phyloP scores from a whole-genome alignment of 768 basidiomycete species.

The Suillus variegatus region DNA sequence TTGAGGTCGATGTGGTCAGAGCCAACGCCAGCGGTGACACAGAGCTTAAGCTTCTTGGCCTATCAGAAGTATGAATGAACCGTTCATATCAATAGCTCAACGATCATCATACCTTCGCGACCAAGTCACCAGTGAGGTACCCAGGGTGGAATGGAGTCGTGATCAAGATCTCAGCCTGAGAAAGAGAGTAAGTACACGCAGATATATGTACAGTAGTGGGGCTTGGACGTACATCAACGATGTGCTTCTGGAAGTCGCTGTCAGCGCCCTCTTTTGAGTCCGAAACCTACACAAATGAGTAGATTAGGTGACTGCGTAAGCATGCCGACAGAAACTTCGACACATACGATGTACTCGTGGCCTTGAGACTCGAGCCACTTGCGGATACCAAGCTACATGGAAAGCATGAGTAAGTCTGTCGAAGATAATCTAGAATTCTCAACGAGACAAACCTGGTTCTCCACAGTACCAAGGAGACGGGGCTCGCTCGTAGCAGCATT shows the following conservation, averaged over 20 bases:
- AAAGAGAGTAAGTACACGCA: conserved; percentile 15
- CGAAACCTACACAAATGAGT: conserved; percentile 50
- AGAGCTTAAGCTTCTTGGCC: conserved; percentile 89
- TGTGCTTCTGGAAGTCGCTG: conserved; percentile 81
- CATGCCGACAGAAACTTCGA: not conserved
- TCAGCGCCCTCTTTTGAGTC: conserved; percentile 82
- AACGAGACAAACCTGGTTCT: conserved; percentile 61
- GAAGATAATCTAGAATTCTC: not conserved
- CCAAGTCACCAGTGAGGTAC: conserved; percentile 73
- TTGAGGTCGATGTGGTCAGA: conserved; percentile 91
- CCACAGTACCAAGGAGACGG: conserved; percentile 76
- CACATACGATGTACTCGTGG: conserved; percentile 70
- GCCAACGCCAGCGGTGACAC: conserved; percentile 89
- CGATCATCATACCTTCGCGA: conserved; percentile 54
- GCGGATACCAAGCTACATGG: conserved; percentile 64
- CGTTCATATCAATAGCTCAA: conserved; percentile 7
- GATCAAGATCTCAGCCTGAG: conserved; percentile 75
- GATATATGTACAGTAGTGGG: conserved; percentile 3
- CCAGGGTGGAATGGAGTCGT: conserved; percentile 88
- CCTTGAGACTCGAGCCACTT: conserved; percentile 70
- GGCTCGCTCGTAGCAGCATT: conserved; percentile 67
- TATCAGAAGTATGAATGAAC: conserved; percentile 26
- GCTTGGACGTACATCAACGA: conserved; percentile 62
- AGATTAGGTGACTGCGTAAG: conserved; percentile 10
- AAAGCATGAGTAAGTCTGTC: not conserved